Base-by-base conservation (phyloP, 73 alveolate genomes). In the Paramecium caudatum region DNA sequence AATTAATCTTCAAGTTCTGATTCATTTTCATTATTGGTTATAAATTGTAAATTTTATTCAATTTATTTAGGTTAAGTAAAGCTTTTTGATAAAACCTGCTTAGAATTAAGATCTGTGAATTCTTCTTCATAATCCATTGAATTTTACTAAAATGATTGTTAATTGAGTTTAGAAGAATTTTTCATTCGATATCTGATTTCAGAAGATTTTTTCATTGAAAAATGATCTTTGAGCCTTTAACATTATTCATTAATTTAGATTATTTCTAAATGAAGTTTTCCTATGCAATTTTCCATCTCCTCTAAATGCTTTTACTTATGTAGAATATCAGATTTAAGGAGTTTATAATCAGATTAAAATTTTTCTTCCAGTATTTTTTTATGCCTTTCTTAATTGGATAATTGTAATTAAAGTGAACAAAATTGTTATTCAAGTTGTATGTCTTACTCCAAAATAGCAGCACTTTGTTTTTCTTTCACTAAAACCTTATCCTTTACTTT, bases 361-460 rank as follows among this genome's bases (percentile, higher is more conserved):
- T 55, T 55, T 10, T 55, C 80, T 1, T 55, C 80, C 23, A 55
- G 15, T 10, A 55, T 55, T 55, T 55, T 55, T 8, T 55, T 55
- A 55, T 55, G 80, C 9, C 80, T 55, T 55, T 55, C 80, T 2
- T 55, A 7, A 23, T 55, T 55, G 23, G 8, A 23, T 21, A 55
- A 27, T 23, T 55, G 80, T 2, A 55, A 23, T 1, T 55, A 55
- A 7, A 55, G 23, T 23, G 23, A 27, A 5, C 23, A 55, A 55
- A 27, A 55, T 55, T 55, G 45, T 55, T 55, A 55, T 55, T 55
- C 80, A 27, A 55, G 23, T 55, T 55, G 10, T 2, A 43, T 37
- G n/a, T 55, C 80, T 55, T 55, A 55, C 7, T 55, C 80, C 30
- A 55, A 55, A 55, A 55, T 55, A 0, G 80, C 80, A 55, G 80